Conservation (phyloP, 768 basidiomycete species). For the Leccinum olivaceopallidum region DNA sequence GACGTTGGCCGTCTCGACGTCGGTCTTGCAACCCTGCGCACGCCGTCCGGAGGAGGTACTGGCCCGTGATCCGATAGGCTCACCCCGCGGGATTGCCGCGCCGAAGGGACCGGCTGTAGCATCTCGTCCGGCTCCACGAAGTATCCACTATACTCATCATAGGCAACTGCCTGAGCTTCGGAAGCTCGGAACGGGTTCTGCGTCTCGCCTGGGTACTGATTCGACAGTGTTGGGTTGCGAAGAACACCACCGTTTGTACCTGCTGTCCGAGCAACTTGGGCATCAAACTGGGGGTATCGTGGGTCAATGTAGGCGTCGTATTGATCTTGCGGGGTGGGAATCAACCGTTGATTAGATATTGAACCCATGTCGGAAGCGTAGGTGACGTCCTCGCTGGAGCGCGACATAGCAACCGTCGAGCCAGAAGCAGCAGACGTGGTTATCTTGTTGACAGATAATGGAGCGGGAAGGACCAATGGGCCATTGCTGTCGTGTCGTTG, state of each 20-base stretch:
- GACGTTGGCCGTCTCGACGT: conserved; percentile 56
- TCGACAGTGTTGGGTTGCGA: conserved; percentile 39
- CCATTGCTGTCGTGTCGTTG: conserved; percentile 69
- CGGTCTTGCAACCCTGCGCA: conserved; percentile 74
- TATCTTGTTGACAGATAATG: conserved; percentile 60
- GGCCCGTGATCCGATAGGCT: conserved; percentile 83
- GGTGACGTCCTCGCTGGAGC: conserved; percentile 44
- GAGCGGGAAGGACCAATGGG: conserved; percentile 73
- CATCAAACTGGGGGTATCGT: conserved; percentile 39
- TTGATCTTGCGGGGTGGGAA: conserved; percentile 37
- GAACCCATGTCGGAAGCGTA: conserved; percentile 38
- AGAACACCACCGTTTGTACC: conserved; percentile 40
- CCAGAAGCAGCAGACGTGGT: conserved; percentile 43
- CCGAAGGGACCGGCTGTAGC: conserved; percentile 14
- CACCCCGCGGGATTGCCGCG: conserved; percentile 56
- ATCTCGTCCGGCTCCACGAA: conserved; percentile 40
- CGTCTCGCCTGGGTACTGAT: conserved; percentile 46
- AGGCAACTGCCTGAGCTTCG: conserved; percentile 41
- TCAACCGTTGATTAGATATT: conserved; percentile 45
- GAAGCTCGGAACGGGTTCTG: conserved; percentile 60
- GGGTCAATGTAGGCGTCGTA: conserved; percentile 30
- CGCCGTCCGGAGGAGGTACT: conserved; percentile 75
- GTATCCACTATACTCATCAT: conserved; percentile 38
- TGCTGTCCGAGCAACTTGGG: conserved; percentile 40
- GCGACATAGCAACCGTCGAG: conserved; percentile 44